Conservation (phyloP, 2,329 filamentous ascomycete genomes). For the Fusarium nelsonii region DNA sequence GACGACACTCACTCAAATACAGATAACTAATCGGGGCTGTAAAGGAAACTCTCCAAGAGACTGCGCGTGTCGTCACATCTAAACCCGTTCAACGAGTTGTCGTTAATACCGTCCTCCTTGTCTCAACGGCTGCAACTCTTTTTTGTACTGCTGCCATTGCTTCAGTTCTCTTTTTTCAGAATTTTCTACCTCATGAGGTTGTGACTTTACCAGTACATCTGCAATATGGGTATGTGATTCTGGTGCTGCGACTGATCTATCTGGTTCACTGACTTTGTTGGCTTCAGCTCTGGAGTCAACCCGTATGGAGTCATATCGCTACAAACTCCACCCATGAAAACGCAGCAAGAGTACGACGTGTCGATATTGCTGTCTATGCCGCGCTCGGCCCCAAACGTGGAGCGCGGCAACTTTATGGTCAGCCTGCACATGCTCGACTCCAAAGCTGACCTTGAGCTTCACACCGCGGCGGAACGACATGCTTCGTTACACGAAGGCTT, state of each 20-base stretch:
- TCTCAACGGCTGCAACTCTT: conserved; percentile 58
- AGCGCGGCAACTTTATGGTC: conserved; percentile 94
- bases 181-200: conserved; percentile 68
- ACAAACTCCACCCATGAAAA: conserved; percentile 66
- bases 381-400: conserved; percentile 79
- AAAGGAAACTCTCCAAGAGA: conserved; percentile 55
- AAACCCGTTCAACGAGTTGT: conserved; percentile 63
- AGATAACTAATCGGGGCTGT: conserved; percentile 14
- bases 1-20: background rate
- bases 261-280: conserved; percentile 27
- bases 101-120: conserved; percentile 61
- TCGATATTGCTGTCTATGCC: conserved; percentile 81
- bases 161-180: conserved; percentile 67
- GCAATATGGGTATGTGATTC: conserved; percentile 67
- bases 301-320: conserved; percentile 66
- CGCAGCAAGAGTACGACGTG: conserved; percentile 87
- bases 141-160: conserved; percentile 62
- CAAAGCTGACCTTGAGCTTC: conserved; percentile 46
- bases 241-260: conserved; percentile 12
- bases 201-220: conserved; percentile 66
- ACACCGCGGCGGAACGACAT: conserved; percentile 47
- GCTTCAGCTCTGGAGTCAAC: conserved; percentile 60
- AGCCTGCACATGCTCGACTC: conserved; percentile 76
- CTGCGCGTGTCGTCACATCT: conserved; percentile 60
- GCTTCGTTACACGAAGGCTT: conserved; percentile 54